Percentiles rank a stretch among this genome's conserved stretches.
Conservation (phyloP, 192 early-diverging fungal species). For the Coemansia sp. region DNA sequence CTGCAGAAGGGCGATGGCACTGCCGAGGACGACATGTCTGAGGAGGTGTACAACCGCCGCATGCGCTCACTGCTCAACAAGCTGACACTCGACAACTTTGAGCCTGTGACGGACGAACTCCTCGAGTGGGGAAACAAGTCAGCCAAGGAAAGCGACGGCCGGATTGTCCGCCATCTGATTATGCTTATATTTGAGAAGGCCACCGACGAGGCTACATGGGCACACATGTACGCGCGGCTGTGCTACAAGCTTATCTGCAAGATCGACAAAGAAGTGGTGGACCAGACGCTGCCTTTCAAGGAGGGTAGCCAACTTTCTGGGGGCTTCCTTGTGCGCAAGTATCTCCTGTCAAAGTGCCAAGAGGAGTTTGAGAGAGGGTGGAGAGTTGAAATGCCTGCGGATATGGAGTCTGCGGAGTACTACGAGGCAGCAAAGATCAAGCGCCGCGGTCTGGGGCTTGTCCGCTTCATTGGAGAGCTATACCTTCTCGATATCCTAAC, state of each 20-base stretch:
- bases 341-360: constrained; percentile 92
- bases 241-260: constrained; percentile 77
- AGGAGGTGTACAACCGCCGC: constrained; percentile 72
- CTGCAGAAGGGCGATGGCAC: constrained; percentile 30
- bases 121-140: constrained; percentile 72
- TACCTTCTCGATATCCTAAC: constrained; percentile 89
- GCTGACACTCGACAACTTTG: constrained; percentile 94
- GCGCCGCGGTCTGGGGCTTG: constrained; percentile 90
- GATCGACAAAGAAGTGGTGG: constrained; percentile 59
- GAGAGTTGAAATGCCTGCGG: constrained; percentile 77
- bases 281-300: constrained; percentile 59
- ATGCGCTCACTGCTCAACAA: constrained; percentile 93
- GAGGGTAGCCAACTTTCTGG: constrained; percentile 59
- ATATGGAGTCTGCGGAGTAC: constrained; percentile 76
- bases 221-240: constrained; percentile 83
- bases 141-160: constrained; percentile 64
- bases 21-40: constrained; percentile 53
- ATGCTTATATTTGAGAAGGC: constrained; percentile 92
- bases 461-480: constrained; percentile 93
- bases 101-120: constrained; percentile 80
- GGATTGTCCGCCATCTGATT: constrained; percentile 79
- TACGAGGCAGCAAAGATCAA: constrained; percentile 88
- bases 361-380: constrained; percentile 89
- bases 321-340: constrained; percentile 81
- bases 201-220: constrained; percentile 90